phyloP scores from a whole-genome alignment of 1,284 basidiomycete species.

The Ceratobasidium sp. region DNA sequence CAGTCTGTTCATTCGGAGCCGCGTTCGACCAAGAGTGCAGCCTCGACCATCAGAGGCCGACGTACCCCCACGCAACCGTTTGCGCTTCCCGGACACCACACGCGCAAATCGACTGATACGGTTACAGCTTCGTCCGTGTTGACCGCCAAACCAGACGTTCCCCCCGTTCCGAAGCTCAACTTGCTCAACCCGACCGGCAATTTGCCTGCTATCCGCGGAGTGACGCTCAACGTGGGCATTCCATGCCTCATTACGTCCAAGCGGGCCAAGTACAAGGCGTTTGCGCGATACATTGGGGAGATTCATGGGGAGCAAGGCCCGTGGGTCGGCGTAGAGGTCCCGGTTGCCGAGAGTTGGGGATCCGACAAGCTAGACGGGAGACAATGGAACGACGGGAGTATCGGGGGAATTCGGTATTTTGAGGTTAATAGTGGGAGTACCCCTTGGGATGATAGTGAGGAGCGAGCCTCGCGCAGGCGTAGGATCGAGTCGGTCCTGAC shows the following conservation, averaged over 20 bases:
- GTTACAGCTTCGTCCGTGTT: slow-evolving; percentile 47
- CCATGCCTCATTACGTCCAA: slow-evolving; percentile 89
- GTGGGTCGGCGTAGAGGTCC: slow-evolving; percentile 93
- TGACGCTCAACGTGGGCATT: slow-evolving; percentile 84
- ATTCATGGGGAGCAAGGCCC: slow-evolving; percentile 78
- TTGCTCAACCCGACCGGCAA: background rate
- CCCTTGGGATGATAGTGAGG: slow-evolving; percentile 66
- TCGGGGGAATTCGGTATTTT: slow-evolving; percentile 81
- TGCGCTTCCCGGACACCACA: slow-evolving; percentile 6
- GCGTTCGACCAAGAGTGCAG: slow-evolving; percentile 15
- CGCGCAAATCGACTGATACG: slow-evolving; percentile 49
- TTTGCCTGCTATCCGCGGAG: slow-evolving; percentile 58
- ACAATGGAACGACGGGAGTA: slow-evolving; percentile 83
- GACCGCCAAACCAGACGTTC: slow-evolving; percentile 36
- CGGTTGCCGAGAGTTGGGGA: slow-evolving; percentile 64
- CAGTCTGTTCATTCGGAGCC: slow-evolving; percentile 26
- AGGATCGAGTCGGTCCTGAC: slow-evolving; percentile 50
- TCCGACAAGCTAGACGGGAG: slow-evolving; percentile 61
- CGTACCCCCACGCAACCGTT: slow-evolving; percentile 1
- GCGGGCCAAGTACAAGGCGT: slow-evolving; percentile 82
- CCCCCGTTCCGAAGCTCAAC: slow-evolving; percentile 14
- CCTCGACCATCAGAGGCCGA: slow-evolving; percentile 22
- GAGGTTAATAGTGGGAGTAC: slow-evolving; percentile 63
- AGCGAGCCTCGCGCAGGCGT: slow-evolving; percentile 57
- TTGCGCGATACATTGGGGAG: slow-evolving; percentile 86